Percentiles rank a stretch among this genome's conserved stretches.
Evolutionary conservation across 805 yeast species (phyloP).

Genomic region (Tetrapisispora phaffii): DNA sequence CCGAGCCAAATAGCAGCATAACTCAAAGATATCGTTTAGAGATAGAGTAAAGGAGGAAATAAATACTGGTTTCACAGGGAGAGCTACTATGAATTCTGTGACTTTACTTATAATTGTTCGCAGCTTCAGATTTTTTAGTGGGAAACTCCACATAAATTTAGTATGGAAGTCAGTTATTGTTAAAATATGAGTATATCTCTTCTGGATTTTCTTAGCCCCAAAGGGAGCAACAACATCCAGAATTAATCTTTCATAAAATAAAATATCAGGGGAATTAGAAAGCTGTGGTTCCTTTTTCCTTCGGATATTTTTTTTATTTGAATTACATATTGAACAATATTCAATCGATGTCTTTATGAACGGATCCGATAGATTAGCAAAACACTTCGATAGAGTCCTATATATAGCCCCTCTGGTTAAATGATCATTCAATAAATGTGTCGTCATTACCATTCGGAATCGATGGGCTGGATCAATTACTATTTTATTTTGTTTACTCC

Average conservation of each 20-base stretch:
- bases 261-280: slow-evolving; percentile 12
- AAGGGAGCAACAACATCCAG: slow-evolving; percentile 25
- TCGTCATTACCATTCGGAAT: slow-evolving; percentile 22
- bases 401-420: slow-evolving; percentile 11
- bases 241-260: slow-evolving; percentile 25
- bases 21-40: slow-evolving; percentile 23
- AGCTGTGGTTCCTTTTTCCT: slow-evolving; percentile 10
- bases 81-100: slow-evolving; percentile 11
- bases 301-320: slow-evolving; percentile 7
- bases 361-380: slow-evolving; percentile 21
- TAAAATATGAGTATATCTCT: slow-evolving; percentile 21
- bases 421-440: slow-evolving; percentile 28
- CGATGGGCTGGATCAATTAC: slow-evolving; percentile 25
- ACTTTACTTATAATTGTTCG: slow-evolving; percentile 13
- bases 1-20: slow-evolving; percentile 18
- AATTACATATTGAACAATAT: slow-evolving; percentile 26
- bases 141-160: slow-evolving; percentile 24
- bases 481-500: slow-evolving; percentile 14
- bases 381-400: slow-evolving; percentile 11
- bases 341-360: slow-evolving; percentile 12
- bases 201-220: slow-evolving; percentile 15
- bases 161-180: slow-evolving; percentile 24
- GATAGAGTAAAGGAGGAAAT: slow-evolving; percentile 24
- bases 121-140: slow-evolving; percentile 19
- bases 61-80: slow-evolving; percentile 23